Evolutionary conservation across 345 rosid genomes (phyloP).

Genomic region (Citrus trifoliata): DNA sequence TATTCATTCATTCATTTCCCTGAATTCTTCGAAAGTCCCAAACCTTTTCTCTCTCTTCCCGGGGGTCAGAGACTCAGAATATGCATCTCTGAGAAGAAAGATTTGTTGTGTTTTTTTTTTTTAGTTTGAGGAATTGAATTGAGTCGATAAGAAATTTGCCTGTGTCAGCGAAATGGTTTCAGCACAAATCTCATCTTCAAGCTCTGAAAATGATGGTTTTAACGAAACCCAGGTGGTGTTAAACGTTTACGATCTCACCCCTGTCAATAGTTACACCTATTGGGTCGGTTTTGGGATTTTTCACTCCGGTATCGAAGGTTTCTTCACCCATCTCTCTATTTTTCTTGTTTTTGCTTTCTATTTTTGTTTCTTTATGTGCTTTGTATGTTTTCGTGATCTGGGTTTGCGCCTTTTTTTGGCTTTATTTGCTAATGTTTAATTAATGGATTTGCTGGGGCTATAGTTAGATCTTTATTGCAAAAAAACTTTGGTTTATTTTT

Average conservation of each 20-base stretch:
- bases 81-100: slow-evolving; percentile 9
- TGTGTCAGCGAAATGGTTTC: slow-evolving; percentile 30
- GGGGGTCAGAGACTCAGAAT: background rate
- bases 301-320: slow-evolving; percentile 96
- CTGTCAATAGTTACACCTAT: slow-evolving; percentile 65
- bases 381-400: background rate
- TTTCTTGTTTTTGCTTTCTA: background rate
- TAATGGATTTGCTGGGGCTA: background rate
- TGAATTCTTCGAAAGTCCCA: background rate
- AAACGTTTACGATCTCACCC: slow-evolving; percentile 87
- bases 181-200: slow-evolving; percentile 28
- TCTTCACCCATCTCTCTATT: background rate
- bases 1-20: background rate
- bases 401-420: background rate
- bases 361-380: background rate
- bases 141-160: background rate
- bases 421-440: background rate
- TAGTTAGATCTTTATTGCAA: background rate
- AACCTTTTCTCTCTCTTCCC: background rate
- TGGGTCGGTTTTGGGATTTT: slow-evolving; percentile 92
- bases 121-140: background rate
- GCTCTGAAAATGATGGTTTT: slow-evolving; percentile 21
- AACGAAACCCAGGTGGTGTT: slow-evolving; percentile 47
- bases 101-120: background rate
- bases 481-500: background rate